phyloP scores from a whole-genome alignment of 768 basidiomycete species.

The Candolleomyces efflorescens region DNA sequence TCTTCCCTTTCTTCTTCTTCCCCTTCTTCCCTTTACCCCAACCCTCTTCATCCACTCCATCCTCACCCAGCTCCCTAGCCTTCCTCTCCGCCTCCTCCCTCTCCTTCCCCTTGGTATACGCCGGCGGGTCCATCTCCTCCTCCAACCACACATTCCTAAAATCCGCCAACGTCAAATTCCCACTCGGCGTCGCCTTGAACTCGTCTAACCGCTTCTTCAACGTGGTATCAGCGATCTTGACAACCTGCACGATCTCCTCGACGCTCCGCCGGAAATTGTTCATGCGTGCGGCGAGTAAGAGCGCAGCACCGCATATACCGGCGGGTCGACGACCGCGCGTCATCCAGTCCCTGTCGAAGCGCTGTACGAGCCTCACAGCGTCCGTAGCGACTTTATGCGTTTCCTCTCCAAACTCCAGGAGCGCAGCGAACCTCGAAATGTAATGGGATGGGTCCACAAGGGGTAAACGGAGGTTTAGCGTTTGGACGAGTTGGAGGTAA shows the following conservation, averaged over 20 bases:
- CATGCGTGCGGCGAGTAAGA: constrained; percentile 95
- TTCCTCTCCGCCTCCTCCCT: constrained; percentile 56
- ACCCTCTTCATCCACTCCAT: constrained; percentile 20
- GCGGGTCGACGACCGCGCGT: constrained; percentile 91
- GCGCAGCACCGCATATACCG: constrained; percentile 94
- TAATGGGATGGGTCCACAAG: constrained; percentile 96
- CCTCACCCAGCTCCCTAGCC: constrained; percentile 31
- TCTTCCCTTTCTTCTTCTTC: constrained; percentile 30
- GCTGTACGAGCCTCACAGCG: constrained; percentile 81
- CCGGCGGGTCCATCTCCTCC: constrained; percentile 89
- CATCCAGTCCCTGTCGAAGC: constrained; percentile 98
- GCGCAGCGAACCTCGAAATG: constrained; percentile 90
- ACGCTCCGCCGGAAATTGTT: constrained; percentile 93
- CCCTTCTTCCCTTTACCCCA: constrained; percentile 26
- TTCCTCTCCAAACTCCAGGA: constrained; percentile 95
- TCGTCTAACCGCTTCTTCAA: constrained; percentile 91
- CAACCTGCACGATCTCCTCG: constrained; percentile 97
- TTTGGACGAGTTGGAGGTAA: constrained; percentile 90
- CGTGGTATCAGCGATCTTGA: constrained; percentile 97
- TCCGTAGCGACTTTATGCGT: constrained; percentile 89
- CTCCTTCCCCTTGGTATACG: constrained; percentile 75
- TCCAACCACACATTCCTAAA: constrained; percentile 90
- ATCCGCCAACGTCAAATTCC: constrained; percentile 80
- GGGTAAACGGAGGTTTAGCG: constrained; percentile 78
- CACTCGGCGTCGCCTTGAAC: constrained; percentile 88